phyloP scores from a whole-genome alignment of 805 yeast species.

The Zygoascus tannicola region DNA sequence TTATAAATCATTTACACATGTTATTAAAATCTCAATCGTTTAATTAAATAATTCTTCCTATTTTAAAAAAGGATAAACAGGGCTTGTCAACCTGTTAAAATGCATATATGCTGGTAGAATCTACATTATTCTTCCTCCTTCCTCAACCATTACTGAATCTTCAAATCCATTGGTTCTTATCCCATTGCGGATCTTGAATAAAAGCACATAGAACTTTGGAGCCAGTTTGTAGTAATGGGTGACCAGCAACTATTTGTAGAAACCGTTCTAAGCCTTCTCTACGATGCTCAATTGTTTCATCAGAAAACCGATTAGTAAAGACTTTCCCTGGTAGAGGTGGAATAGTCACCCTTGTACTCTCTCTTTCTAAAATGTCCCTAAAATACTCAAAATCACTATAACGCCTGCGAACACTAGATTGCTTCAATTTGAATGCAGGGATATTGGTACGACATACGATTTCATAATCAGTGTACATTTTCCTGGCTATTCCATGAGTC shows the following conservation, averaged over 20 bases:
- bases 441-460: slow-evolving; percentile 59
- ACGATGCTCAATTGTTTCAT: slow-evolving; percentile 74
- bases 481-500: slow-evolving; percentile 56
- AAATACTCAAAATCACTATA: slow-evolving; percentile 86
- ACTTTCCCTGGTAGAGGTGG: slow-evolving; percentile 92
- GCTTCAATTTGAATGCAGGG: slow-evolving; percentile 66
- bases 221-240: slow-evolving; percentile 86
- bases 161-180: slow-evolving; percentile 27
- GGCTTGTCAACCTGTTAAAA: no score
- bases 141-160: no score
- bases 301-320: slow-evolving; percentile 64
- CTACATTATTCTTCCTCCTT: no score
- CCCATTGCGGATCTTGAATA: slow-evolving; percentile 83
- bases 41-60: no score
- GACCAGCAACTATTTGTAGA: slow-evolving; percentile 70
- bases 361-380: slow-evolving; percentile 62
- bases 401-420: slow-evolving; percentile 67
- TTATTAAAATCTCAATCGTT: no score
- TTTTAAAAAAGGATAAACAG: no score
- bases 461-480: slow-evolving; percentile 87
- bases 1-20: no score
- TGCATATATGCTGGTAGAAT: no score
- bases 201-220: slow-evolving; percentile 69
- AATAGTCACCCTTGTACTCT: slow-evolving; percentile 67
- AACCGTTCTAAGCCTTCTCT: slow-evolving; percentile 78